phyloP scores from a whole-genome alignment of 352 stramenopile genomes.

The Sclerospora graminicola region DNA sequence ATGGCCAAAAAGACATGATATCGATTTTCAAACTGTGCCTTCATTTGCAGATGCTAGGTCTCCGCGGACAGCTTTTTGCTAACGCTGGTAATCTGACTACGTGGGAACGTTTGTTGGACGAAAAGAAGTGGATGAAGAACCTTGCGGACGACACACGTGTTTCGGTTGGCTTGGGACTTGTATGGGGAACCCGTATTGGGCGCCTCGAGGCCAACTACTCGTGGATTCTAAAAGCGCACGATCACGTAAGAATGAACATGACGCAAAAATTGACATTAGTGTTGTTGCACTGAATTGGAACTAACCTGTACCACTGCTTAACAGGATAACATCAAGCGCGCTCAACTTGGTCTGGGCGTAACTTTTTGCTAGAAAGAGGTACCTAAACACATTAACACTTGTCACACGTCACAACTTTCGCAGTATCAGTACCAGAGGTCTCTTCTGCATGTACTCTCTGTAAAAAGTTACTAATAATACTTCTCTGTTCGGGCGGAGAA shows the following conservation, averaged over 20 bases:
- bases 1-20: not conserved
- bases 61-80: conserved; percentile 83
- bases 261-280: not conserved
- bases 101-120: conserved; percentile 73
- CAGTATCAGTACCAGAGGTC: too few relatives aligned
- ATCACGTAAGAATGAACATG: conserved; percentile 44
- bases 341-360: conserved; percentile 75
- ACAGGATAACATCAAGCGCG: conserved; percentile 81
- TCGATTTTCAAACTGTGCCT: not conserved
- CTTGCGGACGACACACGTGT: conserved; percentile 80
- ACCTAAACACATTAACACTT: too few relatives aligned
- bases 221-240: conserved; percentile 80
- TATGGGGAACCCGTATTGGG: conserved; percentile 78
- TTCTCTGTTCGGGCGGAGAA: too few relatives aligned
- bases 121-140: conserved; percentile 88
- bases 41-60: conserved; percentile 50
- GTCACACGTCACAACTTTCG: too few relatives aligned
- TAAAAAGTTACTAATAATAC: too few relatives aligned
- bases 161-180: conserved; percentile 77
- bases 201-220: conserved; percentile 88
- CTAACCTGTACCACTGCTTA: conserved; percentile 4
- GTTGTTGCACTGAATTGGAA: not conserved
- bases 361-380: conserved; percentile 58
- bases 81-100: conserved; percentile 87
- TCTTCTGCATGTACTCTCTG: too few relatives aligned